Conservation (phyloP, 108 stramenopile genomes). For the Pseudonitzschia multistriata region DNA sequence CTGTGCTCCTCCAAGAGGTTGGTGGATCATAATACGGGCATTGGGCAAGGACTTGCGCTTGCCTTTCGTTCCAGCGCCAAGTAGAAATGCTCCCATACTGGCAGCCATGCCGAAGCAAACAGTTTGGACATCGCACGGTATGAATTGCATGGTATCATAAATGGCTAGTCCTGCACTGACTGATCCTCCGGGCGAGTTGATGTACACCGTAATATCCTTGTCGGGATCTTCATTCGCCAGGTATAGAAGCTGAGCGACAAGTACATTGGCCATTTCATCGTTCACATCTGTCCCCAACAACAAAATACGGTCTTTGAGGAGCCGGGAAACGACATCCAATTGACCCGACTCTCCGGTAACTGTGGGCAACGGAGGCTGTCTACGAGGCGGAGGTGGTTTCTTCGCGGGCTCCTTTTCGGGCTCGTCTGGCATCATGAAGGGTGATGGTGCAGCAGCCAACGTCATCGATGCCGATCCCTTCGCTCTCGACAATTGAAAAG, state of each 20-base stretch:
- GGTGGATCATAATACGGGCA: slow-evolving; percentile 97
- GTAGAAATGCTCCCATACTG: slow-evolving; percentile 81
- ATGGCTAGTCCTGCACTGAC: slow-evolving; percentile 74
- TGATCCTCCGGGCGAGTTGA: slow-evolving; percentile 81
- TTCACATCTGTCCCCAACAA: slow-evolving; percentile 83
- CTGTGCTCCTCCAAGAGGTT: slow-evolving; percentile 95
- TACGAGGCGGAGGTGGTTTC: slow-evolving; percentile 41
- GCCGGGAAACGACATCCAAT: slow-evolving; percentile 90
- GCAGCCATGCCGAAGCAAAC: slow-evolving; percentile 90
- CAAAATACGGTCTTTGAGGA: slow-evolving; percentile 90
- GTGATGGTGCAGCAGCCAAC: not conserved
- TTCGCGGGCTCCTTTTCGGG: slow-evolving; percentile 22
- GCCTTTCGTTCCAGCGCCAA: slow-evolving; percentile 83
- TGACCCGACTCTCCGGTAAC: slow-evolving; percentile 80
- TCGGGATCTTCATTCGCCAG: slow-evolving; percentile 83
- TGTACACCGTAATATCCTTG: slow-evolving; percentile 86
- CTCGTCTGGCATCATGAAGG: slow-evolving; percentile 51
- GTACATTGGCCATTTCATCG: slow-evolving; percentile 84
- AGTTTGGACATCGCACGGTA: slow-evolving; percentile 84
- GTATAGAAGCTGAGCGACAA: slow-evolving; percentile 86
- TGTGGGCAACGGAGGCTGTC: slow-evolving; percentile 48
- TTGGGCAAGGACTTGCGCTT: slow-evolving; percentile 91
- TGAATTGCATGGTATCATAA: slow-evolving; percentile 84
- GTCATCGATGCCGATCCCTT: not conserved
- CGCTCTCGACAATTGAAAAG: not conserved